A percentile compares a stretch with the other conserved stretches of the same genome.
These are phyloP conservation scores for Lentinula novae-zelandiae DNA, from an alignment of 1,284 basidiomycete species.

Conservation along the genomic window DNA sequence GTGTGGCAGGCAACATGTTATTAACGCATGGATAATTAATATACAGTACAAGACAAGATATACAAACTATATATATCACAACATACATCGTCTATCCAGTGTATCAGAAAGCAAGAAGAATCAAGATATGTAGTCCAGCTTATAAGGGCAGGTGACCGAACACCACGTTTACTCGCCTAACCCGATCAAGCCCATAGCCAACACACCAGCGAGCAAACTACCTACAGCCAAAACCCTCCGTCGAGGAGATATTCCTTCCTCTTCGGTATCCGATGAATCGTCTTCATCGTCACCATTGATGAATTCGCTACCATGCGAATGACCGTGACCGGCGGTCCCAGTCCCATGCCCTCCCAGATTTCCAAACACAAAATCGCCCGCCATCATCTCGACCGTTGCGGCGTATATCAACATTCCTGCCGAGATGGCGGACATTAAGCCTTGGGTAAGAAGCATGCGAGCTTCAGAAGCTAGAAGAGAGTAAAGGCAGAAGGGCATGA, in stretches of 20 bases:
- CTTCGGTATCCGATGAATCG: conserved; percentile 13
- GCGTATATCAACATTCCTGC: conserved; percentile 79
- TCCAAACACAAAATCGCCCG: conserved; percentile 69
- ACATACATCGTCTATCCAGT: no score
- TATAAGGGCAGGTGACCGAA: background rate
- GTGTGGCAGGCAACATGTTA: no score
- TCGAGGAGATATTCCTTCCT: conserved; percentile 3
- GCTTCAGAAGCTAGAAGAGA: conserved; percentile 30
- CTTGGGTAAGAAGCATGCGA: conserved; percentile 52
- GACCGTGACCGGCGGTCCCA: conserved; percentile 32
- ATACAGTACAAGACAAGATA: no score
- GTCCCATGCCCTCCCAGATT: conserved; percentile 37
- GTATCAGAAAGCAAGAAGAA: no score
- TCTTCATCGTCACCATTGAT: conserved; percentile 16
- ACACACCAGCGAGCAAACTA: conserved; percentile 13
- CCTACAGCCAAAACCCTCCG: conserved; percentile 8
- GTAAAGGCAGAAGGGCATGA: background rate
- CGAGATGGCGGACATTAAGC: conserved; percentile 71
- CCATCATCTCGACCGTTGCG: conserved; percentile 77
- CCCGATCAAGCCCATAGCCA: conserved; percentile 13
- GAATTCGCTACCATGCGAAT: conserved; percentile 19
- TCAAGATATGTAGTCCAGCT: background rate
- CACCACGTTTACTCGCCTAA: background rate
- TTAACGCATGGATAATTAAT: no score
- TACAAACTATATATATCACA: no score